Base-by-base conservation (phyloP, 768 basidiomycete species). In the Serendipita sp. region DNA sequence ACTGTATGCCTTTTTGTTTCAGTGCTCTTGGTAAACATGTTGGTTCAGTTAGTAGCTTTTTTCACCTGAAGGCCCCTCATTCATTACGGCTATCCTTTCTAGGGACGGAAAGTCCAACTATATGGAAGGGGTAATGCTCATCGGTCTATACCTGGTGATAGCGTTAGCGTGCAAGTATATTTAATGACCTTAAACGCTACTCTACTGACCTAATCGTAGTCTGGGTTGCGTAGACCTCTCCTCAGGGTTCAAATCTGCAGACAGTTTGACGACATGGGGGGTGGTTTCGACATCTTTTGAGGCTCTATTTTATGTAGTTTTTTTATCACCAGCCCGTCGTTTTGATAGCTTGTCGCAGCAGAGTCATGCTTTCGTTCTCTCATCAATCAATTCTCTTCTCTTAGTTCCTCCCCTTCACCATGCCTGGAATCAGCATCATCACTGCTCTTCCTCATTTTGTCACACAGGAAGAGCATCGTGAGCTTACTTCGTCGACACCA, bases 41-140 rank as follows among this genome's bases (percentile, higher is more conserved):
- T 94, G 8, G 80, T 91, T 67, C 73, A 74, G 66, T 70, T 63
- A 63, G 70, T 54, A 32, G 41, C 23, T 23, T 23, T 23, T 23
- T 23, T 46, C 54, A 44, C 60, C 46, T 15, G 8, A 47, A 56
- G 7, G 7, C 13, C 13, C 32, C 32, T 18, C 47, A 60, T 35
- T 18, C 44, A 63, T 16, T 62, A 66, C 38, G 36, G 44, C 34
- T 64, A 52, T 64, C 41, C 47, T 30, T n/a, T 54, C 10, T 68
- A 82, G 84, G 75, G 87, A 90, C 67, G 91, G 91, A 52, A 86
- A 85, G 70, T 86, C 88, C 15, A 93, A 94, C 71, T 93, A 91
- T 71, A 88, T 95, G 85, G 92, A 94, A 75, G 93, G 93, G 36
- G 72, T 91, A 45, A 88, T 93, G 58, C 65, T 78, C 62, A 75